Evolutionary conservation across 805 yeast genomes (phyloP).

Genomic region (Pichia manshurica): DNA sequence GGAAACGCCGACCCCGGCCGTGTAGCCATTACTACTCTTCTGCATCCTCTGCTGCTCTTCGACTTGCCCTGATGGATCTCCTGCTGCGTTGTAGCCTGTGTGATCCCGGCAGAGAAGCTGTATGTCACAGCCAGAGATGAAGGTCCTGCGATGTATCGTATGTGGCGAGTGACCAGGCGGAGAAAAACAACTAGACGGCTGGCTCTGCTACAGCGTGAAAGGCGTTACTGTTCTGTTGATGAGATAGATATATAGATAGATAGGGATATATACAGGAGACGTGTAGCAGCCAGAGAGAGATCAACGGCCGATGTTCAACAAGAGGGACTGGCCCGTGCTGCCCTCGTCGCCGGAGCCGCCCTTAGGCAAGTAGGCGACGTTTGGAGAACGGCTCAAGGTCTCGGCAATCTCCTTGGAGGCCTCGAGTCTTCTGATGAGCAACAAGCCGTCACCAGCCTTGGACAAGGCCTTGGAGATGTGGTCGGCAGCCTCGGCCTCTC

Average conservation of each 20-base stretch:
- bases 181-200: no score
- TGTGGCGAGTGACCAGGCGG: no score
- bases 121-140: no score
- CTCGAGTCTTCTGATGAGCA: slow-evolving; percentile 90
- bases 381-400: slow-evolving; percentile 76
- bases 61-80: no score
- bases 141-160: no score
- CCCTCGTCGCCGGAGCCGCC: slow-evolving; percentile 35
- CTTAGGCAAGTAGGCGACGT: slow-evolving; percentile 83
- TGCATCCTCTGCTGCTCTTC: no score
- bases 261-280: neutral
- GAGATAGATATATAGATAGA: no score
- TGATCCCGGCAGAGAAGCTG: no score
- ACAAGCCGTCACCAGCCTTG: slow-evolving; percentile 93
- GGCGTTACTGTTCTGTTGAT: neutral
- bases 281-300: neutral
- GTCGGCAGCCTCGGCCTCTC: slow-evolving; percentile 98
- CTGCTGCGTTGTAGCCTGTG: no score
- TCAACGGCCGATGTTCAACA: slow-evolving; percentile 66
- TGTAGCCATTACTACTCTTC: no score
- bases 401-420: slow-evolving; percentile 94
- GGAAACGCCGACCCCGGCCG: no score
- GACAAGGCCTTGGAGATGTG: slow-evolving; percentile 85
- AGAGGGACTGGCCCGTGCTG: slow-evolving; percentile 45
- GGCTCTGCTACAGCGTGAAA: no score